Percentiles rank a stretch among this genome's conserved stretches.
phyloP scores from a whole-genome alignment of 176 grass and related monocot genomes.

The Paspalum vaginatum region DNA sequence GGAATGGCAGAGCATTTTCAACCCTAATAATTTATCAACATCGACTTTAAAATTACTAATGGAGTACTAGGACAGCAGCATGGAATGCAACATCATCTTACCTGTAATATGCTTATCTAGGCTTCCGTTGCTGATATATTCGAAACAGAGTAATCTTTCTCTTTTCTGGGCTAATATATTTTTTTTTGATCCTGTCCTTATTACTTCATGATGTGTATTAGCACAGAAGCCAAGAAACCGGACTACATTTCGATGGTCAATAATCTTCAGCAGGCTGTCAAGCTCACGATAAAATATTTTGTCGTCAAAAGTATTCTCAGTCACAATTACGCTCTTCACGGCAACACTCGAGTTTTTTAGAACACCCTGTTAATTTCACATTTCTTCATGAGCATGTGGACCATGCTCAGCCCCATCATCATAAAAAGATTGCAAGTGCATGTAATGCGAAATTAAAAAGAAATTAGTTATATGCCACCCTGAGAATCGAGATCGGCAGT shows the following conservation, averaged over 20 bases:
- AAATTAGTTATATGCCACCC: too few species aligned
- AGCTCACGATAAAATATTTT: background rate
- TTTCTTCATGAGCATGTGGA: constrained; percentile 1
- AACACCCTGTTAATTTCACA: constrained; percentile 4
- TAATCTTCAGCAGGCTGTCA: background rate
- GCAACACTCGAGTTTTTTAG: background rate
- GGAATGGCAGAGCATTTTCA: too few species aligned
- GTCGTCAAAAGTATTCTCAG: background rate
- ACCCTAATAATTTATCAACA: too few species aligned
- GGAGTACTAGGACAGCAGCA: background rate
- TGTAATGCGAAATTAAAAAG: too few species aligned
- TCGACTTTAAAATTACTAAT: too few species aligned
- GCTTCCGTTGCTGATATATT: constrained; percentile 27
- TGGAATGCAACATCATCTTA: background rate
- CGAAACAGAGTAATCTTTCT: constrained; percentile 21
- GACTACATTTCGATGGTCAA: constrained; percentile 6
- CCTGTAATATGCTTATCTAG: constrained; percentile 14
- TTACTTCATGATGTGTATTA: background rate
- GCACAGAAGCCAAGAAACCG: constrained; percentile 23
- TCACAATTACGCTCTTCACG: background rate
- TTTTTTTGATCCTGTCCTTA: background rate
- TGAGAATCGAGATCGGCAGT: too few species aligned
- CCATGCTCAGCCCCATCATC: background rate
- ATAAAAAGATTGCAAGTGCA: background rate
- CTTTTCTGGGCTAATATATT: background rate